A percentile compares a stretch with the other conserved stretches of the same genome.
These are phyloP conservation scores for Phytophthora ramorum DNA, from an alignment of 352 stramenopile species.

Conservation along the genomic window DNA sequence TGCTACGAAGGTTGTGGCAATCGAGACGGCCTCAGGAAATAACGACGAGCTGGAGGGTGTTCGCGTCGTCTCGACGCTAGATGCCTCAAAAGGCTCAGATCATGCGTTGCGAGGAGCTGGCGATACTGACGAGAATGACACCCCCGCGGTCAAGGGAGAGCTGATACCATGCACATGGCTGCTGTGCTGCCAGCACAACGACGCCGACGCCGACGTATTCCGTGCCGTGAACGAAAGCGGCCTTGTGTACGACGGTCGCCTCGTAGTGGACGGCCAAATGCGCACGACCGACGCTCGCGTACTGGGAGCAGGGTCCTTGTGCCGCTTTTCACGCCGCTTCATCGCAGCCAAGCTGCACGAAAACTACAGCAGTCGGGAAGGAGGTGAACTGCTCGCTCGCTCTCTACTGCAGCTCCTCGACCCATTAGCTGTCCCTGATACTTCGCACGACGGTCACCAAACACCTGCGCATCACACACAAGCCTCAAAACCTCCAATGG, in stretches of 20 bases:
- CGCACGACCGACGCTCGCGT: conserved; percentile 85
- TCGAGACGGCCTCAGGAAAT: conserved; percentile 38
- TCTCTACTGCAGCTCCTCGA: conserved; percentile 80
- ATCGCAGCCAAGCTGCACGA: conserved; percentile 80
- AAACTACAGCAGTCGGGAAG: conserved; percentile 80
- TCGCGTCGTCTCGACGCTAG: conserved; percentile 34
- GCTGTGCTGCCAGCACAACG: conserved; percentile 85
- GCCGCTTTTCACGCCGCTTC: conserved; percentile 86
- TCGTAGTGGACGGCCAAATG: conserved; percentile 91
- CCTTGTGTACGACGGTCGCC: conserved; percentile 92
- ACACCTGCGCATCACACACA: conserved; percentile 23
- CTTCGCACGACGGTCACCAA: conserved; percentile 8
- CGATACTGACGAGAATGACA: conserved; percentile 5
- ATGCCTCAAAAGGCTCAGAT: conserved; percentile 10
- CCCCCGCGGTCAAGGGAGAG: conserved; percentile 6
- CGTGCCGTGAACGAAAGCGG: conserved; percentile 90
- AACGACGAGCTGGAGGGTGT: conserved; percentile 56
- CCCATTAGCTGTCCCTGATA: conserved; percentile 33
- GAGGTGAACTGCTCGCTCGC: conserved; percentile 68
- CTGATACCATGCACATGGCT: conserved; percentile 72
- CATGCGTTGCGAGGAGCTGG: conserved; percentile 7
- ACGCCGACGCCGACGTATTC: conserved; percentile 91
- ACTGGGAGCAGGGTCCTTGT: conserved; percentile 72
- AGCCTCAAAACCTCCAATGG: conserved; percentile 32
- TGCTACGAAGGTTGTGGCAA: conserved; percentile 54